A percentile compares a stretch with the other conserved stretches of the same genome.
These are phyloP conservation scores for Venturia effusa DNA, from an alignment of 2,329 filamentous ascomycete species.

Conservation along the genomic window DNA sequence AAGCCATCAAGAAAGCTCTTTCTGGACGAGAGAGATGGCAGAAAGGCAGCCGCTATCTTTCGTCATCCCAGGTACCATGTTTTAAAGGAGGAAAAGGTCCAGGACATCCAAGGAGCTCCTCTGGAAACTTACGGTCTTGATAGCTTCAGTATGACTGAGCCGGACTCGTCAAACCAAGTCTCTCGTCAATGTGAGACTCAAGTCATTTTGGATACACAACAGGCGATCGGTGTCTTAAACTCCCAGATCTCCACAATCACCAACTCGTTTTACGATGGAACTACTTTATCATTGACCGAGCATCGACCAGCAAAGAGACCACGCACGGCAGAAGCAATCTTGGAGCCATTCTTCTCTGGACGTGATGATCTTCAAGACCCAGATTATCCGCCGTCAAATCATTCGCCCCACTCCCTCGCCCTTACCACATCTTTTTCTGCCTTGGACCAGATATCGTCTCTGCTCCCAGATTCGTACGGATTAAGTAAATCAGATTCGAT, in stretches of 20 bases:
- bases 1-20: background rate
- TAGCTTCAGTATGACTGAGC: background rate
- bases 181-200: background rate
- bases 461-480: conserved; percentile 1
- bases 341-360: background rate
- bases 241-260: background rate
- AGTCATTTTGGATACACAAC: conserved; percentile 3
- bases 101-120: background rate
- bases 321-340: background rate
- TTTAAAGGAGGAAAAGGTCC: background rate
- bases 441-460: background rate
- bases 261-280: background rate
- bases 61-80: background rate
- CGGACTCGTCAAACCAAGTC: background rate
- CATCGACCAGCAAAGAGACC: background rate
- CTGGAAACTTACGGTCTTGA: background rate
- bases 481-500: background rate
- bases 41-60: background rate
- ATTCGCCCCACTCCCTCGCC: background rate
- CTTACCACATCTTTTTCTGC: background rate
- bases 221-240: background rate
- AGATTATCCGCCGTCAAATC: background rate
- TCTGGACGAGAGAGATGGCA: background rate
- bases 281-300: background rate
- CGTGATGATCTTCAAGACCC: background rate